phyloP scores from a whole-genome alignment of 768 basidiomycete genomes.

The Rhizopogon vulgaris region DNA sequence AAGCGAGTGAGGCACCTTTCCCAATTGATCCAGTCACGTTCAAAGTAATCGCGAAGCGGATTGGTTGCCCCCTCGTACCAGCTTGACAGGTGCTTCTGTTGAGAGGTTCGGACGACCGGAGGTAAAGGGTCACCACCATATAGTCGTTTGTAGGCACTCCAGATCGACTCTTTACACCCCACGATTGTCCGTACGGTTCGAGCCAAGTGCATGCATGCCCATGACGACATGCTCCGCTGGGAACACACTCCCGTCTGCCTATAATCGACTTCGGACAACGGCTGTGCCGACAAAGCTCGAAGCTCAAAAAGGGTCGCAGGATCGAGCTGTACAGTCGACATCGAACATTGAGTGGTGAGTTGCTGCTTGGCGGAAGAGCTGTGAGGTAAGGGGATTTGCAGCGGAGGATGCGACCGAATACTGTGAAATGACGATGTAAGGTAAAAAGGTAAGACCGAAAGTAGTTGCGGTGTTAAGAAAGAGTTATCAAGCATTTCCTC shows the following conservation, averaged over 20 bases:
- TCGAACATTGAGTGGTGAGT: constrained; percentile 2
- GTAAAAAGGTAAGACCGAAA: constrained; percentile 63
- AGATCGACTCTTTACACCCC: constrained; percentile 68
- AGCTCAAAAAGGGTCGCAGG: constrained; percentile 27
- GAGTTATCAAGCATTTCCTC: constrained; percentile 56
- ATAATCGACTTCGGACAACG: constrained; percentile 19
- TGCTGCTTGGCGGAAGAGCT: constrained; percentile 31
- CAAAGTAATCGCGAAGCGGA: constrained; percentile 54
- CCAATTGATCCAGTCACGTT: constrained; percentile 65
- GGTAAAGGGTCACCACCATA: constrained; percentile 33
- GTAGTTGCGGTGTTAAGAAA: constrained; percentile 48
- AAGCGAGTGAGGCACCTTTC: constrained; percentile 42
- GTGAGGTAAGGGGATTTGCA: constrained; percentile 50
- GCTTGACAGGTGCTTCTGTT: constrained; percentile 20
- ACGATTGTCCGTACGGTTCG: constrained; percentile 48
- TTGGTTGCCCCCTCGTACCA: constrained; percentile 17
- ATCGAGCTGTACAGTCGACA: constrained; percentile 16
- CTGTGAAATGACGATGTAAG: constrained; percentile 51
- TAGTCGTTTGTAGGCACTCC: constrained; percentile 52
- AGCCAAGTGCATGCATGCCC: constrained; percentile 62
- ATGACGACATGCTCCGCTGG: constrained; percentile 31
- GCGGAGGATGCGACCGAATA: constrained; percentile 41
- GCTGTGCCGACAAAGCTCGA: constrained; percentile 16
- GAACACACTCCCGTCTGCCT: constrained; percentile 11
- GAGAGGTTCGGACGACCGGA: constrained; percentile 31